Evolutionary conservation across 75 land plant genomes (phyloP).

Genomic region (Larix kaempferi): DNA sequence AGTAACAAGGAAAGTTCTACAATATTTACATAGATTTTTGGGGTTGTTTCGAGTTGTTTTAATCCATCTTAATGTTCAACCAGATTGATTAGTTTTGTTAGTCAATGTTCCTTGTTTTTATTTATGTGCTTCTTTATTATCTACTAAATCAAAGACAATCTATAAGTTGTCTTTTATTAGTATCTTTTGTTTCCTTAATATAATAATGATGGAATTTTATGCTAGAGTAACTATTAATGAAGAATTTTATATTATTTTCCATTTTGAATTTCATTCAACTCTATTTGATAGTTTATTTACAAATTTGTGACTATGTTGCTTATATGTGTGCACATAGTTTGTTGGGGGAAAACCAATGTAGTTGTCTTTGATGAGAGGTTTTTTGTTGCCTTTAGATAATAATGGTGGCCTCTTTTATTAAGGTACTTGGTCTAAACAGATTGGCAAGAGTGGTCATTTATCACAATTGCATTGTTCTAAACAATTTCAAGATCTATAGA

Average conservation of each 20-base stretch:
- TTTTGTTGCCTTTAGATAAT: neutral
- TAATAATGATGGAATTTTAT: neutral
- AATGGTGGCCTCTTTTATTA: neutral
- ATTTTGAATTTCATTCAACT: neutral
- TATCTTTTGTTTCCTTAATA: neutral
- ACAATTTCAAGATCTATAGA: slow-evolving; percentile 34
- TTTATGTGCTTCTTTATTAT: too few relatives aligned
- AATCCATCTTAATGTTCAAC: neutral
- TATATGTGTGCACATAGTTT: neutral
- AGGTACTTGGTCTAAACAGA: neutral
- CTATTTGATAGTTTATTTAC: neutral
- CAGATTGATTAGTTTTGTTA: neutral
- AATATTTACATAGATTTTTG: too few relatives aligned
- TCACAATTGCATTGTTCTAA: slow-evolving; percentile 15
- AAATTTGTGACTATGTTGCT: neutral
- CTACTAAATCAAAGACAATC: too few relatives aligned
- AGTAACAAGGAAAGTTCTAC: too few relatives aligned
- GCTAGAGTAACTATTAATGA: neutral
- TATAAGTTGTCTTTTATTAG: neutral
- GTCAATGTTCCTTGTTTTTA: neutral
- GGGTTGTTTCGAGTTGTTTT: too few relatives aligned
- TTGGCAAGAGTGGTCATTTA: neutral
- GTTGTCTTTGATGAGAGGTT: neutral
- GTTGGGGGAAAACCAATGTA: neutral
- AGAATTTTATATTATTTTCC: too few relatives aligned